Base-by-base conservation (phyloP, 257 asterid species). In the Primulina eburnea region DNA sequence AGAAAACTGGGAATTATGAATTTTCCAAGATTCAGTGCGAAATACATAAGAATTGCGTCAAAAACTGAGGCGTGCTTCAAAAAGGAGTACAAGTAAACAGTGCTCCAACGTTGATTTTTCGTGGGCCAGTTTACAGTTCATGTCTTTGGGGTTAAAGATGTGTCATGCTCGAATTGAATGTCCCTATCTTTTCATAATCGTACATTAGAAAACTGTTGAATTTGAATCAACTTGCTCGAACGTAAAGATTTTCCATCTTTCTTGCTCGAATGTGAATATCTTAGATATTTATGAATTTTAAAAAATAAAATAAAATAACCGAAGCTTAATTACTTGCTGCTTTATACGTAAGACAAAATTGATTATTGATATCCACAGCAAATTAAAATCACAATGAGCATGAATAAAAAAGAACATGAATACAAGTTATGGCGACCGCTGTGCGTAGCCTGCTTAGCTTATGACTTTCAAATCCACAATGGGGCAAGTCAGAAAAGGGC, bases 371-470 rank as follows among this genome's bases (percentile, higher is more conserved):
- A 50, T 5, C 57, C 57, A 50, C 8, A 5, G 21, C 57, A 50
- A 50, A 50, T 14, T 50, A 17, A 43, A 50, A 17, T 50, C 20
- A 67, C 35, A 47, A 70, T 58, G 74, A 73, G 43, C 69, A 70
- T 79, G 5, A 62, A 47, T 20, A 59, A 65, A 82, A 21, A 62
- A 62, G 56, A 66, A 66, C 71, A 66, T 66, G 62, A 70, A 66
- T 80, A 79, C 82, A 79, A 62, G 73, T 78, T 40, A 79, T 32
- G 50, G 62, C 63, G 33, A 78, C 53, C 37, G 68, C 72, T 64
- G 47, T 70, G 62, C 77, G 70, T 24, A 70, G 64, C 66, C 73
- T 68, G 74, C 79, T 61, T 55, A 56, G 61, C 62, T 73, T 40
- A 73, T 11, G 55, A 47, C 62, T 71, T 71, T 47, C 62, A 62